Evolutionary conservation across 306 rosid genomes (phyloP).

Genomic region (Vachellia collinsii): DNA sequence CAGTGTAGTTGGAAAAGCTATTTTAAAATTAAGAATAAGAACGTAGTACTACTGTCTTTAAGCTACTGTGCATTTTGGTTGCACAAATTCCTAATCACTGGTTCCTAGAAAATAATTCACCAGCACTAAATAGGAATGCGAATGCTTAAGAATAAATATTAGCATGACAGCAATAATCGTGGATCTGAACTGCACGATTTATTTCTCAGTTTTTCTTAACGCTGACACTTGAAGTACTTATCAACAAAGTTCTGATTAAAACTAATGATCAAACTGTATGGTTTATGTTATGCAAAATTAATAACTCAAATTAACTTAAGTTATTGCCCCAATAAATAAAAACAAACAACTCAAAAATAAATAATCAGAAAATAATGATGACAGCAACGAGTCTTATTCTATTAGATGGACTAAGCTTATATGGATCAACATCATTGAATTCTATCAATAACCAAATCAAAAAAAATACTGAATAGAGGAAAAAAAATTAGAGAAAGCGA

Average conservation of each 20-base stretch:
- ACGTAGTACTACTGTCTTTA: not conserved
- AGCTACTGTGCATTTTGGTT: not conserved
- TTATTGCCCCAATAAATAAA: not conserved
- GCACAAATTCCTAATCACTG: constrained; percentile 5
- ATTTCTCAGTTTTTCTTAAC: not conserved
- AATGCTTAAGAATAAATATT: not conserved
- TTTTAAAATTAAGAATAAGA: not conserved
- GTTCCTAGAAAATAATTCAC: not conserved
- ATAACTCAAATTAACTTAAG: not conserved
- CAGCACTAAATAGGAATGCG: not conserved
- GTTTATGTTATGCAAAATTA: not conserved
- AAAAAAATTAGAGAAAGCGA: not conserved
- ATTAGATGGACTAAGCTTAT: no score
- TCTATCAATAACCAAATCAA: no score
- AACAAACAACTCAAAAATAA: not conserved
- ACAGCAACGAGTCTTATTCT: no score
- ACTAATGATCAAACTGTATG: not conserved
- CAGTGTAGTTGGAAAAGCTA: not conserved
- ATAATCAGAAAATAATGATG: no score
- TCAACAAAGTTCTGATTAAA: not conserved
- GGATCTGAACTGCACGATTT: not conserved
- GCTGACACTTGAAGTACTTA: not conserved
- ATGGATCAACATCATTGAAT: no score
- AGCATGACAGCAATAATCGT: not conserved
- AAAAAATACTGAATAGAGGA: not conserved